Base-by-base conservation (phyloP, 2,329 filamentous ascomycete species). In the Periconia sp. region DNA sequence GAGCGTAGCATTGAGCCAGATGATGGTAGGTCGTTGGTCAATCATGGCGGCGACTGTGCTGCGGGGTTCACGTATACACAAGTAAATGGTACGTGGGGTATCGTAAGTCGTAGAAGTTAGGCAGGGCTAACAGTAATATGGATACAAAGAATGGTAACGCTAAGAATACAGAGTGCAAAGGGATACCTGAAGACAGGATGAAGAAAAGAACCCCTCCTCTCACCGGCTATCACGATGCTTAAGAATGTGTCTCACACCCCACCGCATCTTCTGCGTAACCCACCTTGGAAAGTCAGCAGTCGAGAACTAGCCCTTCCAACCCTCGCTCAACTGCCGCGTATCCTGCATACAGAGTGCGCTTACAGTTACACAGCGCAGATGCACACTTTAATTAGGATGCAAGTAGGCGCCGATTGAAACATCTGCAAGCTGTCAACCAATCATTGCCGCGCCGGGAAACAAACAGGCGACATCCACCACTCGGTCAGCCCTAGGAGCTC, bases 1-100 rank as follows among this genome's bases (percentile, higher is more conserved):
- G 13, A 64, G 36, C n/a, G 56, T 19, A 13, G 46, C 40, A 41
- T 64, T 65, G 21, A 64, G 52, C 43, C 52, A 56, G 12, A 64
- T 25, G 18, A 62, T 58, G 26, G 48, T 39, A 9, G 54, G 30
- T 19, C 46, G 47, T 36, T 54, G 46, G 35, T 50, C 49, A 16
- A 34, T 19, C 53, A 56, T 56, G 11, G 25, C 28, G 16, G 33
- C 16, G 5, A 23, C 34, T 7, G 11, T 17, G 11, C 19, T 7
- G 19, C n/a, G n/a, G n/a, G n/a, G n/a, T n/a, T n/a, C n/a, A n/a
- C n/a, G n/a, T n/a, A n/a, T n/a, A n/a, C n/a, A n/a, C n/a, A n/a
- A n/a, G n/a, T n/a, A n/a, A n/a, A n/a, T n/a, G n/a, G n/a, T n/a
- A n/a, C n/a, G n/a, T n/a, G n/a, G n/a, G n/a, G n/a, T n/a, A n/a